A percentile compares a stretch with the other conserved stretches of the same genome.
Evolutionary conservation across 2,329 filamentous ascomycete genomes (phyloP).

Genomic region (Pseudogymnoascus sp.): DNA sequence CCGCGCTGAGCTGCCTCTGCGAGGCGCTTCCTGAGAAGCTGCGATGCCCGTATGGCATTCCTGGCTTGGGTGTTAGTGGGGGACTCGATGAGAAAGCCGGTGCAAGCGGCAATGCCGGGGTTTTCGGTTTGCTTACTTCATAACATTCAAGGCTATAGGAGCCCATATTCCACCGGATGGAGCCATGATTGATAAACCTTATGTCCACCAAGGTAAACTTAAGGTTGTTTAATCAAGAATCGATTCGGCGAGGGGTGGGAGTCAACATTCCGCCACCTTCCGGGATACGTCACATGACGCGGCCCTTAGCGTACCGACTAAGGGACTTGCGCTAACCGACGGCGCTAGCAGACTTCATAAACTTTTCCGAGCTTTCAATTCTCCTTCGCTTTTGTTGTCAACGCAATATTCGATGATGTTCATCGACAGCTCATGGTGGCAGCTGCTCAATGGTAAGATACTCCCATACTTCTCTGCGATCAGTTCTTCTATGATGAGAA

Average conservation of each 20-base stretch:
- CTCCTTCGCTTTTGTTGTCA: neutral
- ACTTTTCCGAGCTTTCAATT: slow-evolving; percentile 8
- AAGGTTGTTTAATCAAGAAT: neutral
- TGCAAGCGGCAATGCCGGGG: slow-evolving; percentile 13
- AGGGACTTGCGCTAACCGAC: slow-evolving; percentile 1
- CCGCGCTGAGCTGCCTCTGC: slow-evolving; percentile 32
- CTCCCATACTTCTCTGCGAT: slow-evolving; percentile 10
- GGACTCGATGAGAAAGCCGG: slow-evolving; percentile 4
- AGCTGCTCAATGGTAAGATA: slow-evolving; percentile 10
- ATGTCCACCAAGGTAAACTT: neutral
- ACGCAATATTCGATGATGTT: slow-evolving; percentile 6
- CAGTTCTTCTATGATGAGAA: slow-evolving; percentile 30
- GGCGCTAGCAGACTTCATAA: slow-evolving; percentile 9
- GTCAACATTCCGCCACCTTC: slow-evolving; percentile 3
- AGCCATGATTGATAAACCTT: slow-evolving; percentile 21
- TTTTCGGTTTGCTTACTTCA: slow-evolving; percentile 22
- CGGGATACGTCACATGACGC: slow-evolving; percentile 6
- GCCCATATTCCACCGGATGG: slow-evolving; percentile 25
- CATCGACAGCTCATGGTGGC: slow-evolving; percentile 6
- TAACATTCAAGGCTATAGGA: slow-evolving; percentile 25
- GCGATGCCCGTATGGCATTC: slow-evolving; percentile 38
- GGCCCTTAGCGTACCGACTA: slow-evolving; percentile 3
- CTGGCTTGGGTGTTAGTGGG: slow-evolving; percentile 24
- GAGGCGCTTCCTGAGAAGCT: slow-evolving; percentile 36
- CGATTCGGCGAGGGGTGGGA: neutral